Percentiles rank a stretch among this genome's conserved stretches.
phyloP scores from a whole-genome alignment of 2,329 filamentous ascomycete species.

The Scedosporium boydii region DNA sequence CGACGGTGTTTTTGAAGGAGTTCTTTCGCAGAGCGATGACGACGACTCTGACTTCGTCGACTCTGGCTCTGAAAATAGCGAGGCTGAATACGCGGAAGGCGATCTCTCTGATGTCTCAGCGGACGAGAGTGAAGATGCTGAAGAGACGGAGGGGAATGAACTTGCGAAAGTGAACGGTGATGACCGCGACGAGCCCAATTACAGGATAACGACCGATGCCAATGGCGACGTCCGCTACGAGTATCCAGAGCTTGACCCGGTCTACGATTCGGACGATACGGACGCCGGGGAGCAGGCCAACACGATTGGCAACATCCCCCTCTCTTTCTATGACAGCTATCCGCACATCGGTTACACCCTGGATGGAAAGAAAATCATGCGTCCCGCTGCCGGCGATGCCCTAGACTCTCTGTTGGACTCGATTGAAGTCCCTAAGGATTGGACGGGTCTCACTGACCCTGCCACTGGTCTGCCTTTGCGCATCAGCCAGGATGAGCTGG shows the following conservation, averaged over 20 bases:
- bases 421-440: constrained; percentile 94
- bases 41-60: constrained; percentile 36
- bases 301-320: constrained; percentile 89
- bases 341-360: constrained; percentile 98
- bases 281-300: constrained; percentile 72
- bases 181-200: constrained; percentile 26
- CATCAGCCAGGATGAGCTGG: constrained; percentile 77
- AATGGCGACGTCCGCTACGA: constrained; percentile 86
- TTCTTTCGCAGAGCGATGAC: constrained; percentile 48
- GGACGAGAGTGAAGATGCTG: constrained; percentile 27
- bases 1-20: constrained; percentile 43
- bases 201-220: constrained; percentile 62
- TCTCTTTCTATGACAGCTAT: constrained; percentile 94
- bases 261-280: constrained; percentile 93
- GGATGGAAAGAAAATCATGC: constrained; percentile 96
- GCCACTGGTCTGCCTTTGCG: constrained; percentile 88
- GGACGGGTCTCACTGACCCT: constrained; percentile 92
- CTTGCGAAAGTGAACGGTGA: constrained; percentile 18
- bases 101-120: constrained; percentile 28
- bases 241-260: constrained; percentile 86
- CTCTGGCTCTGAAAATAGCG: constrained; percentile 10
- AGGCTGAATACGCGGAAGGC: constrained; percentile 29
- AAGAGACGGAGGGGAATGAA: constrained; percentile 26
- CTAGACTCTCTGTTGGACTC: constrained; percentile 89
- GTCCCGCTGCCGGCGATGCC: constrained; percentile 86